Evolutionary conservation across 106 monocot genomes (phyloP).

Genomic region (Posidonia australis): DNA sequence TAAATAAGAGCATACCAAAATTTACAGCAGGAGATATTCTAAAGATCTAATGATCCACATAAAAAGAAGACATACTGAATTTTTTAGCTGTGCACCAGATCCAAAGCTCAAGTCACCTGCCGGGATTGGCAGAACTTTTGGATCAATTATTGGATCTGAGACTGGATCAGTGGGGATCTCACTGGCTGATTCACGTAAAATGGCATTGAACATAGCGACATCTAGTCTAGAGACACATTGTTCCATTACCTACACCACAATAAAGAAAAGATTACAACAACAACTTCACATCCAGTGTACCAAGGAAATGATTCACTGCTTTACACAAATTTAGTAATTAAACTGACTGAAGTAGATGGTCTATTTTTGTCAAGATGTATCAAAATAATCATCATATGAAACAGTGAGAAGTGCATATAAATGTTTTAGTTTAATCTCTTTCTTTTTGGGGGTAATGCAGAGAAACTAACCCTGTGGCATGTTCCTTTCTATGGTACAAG

Average conservation of each 20-base stretch:
- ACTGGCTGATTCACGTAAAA: constrained; percentile 85
- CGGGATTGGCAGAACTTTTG: constrained; percentile 78
- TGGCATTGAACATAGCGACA: constrained; percentile 99
- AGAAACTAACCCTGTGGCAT: too few species aligned
- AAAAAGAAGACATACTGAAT: constrained; percentile 46
- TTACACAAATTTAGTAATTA: too few species aligned
- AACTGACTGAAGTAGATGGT: too few species aligned
- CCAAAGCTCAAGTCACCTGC: constrained; percentile 97
- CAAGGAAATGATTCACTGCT: too few species aligned
- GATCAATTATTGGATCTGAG: constrained; percentile 89
- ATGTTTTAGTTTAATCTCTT: too few species aligned
- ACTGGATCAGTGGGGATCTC: constrained; percentile 94
- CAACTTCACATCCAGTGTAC: not conserved
- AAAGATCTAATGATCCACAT: not conserved
- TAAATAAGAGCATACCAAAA: too few species aligned
- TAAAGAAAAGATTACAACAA: not conserved
- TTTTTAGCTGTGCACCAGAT: constrained; percentile 94
- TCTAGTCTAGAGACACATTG: constrained; percentile 82
- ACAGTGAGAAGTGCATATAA: too few species aligned
- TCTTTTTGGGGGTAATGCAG: too few species aligned
- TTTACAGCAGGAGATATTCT: not conserved
- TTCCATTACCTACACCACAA: constrained; percentile 69
- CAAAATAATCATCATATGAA: too few species aligned
- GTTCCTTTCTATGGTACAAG: too few species aligned
- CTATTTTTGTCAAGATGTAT: too few species aligned